These are phyloP conservation scores for Aspergillus transmontanensis DNA, from an alignment of 2,329 filamentous ascomycete genomes.

Conservation along the genomic window DNA sequence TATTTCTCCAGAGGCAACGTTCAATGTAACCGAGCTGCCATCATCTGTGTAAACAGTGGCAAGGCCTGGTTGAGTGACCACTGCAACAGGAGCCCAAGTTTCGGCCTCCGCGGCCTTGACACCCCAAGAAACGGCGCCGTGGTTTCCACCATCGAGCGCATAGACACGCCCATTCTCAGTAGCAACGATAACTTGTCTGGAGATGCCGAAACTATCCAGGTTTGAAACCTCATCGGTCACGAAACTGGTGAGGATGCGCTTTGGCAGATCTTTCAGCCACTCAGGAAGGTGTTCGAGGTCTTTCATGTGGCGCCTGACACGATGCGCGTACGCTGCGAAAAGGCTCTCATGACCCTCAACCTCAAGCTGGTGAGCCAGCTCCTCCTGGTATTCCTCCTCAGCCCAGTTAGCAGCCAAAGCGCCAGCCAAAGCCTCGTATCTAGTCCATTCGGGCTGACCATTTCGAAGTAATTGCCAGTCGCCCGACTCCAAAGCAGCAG, in stretches of 20 bases:
- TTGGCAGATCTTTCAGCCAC: conserved; percentile 70
- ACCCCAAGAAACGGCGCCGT: conserved; percentile 77
- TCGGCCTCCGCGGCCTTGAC: conserved; percentile 63
- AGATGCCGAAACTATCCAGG: conserved; percentile 74
- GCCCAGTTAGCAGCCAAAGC: conserved; percentile 80
- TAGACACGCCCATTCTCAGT: conserved; percentile 79
- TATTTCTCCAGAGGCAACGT: conserved; percentile 47
- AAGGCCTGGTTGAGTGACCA: conserved; percentile 63
- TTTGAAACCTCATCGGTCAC: conserved; percentile 57
- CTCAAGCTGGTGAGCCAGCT: conserved; percentile 77
- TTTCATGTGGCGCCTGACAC: conserved; percentile 76
- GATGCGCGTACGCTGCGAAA: conserved; percentile 80
- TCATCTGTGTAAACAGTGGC: conserved; percentile 62
- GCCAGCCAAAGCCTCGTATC: conserved; percentile 79
- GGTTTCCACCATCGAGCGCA: conserved; percentile 74
- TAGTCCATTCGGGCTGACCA: conserved; percentile 76
- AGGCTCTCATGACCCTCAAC: conserved; percentile 83
- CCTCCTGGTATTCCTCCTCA: conserved; percentile 72
- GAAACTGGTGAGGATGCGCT: conserved; percentile 67
- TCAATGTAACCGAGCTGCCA: conserved; percentile 62
- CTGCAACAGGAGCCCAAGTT: conserved; percentile 68
- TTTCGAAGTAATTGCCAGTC: conserved; percentile 87
- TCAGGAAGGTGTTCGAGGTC: conserved; percentile 74
- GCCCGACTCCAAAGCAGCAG: conserved; percentile 64
- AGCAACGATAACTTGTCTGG: conserved; percentile 79